Base-by-base conservation (phyloP, 352 stramenopile species). In the Globisporangium takayamanum region DNA sequence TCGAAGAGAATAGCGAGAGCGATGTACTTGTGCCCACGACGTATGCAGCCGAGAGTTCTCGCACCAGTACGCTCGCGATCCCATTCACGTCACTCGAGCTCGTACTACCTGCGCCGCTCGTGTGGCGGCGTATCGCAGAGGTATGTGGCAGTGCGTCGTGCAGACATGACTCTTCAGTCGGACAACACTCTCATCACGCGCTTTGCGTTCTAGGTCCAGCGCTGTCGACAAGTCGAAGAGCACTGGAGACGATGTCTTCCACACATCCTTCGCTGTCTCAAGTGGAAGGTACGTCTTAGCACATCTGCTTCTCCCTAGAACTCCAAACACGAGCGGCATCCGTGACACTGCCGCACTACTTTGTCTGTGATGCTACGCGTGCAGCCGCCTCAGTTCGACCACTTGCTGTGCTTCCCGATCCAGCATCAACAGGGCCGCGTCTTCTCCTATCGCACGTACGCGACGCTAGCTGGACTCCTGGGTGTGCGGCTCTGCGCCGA, bases 371-470 rank as follows among this genome's bases (percentile, higher is more conserved):
- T 36, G 30, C 30, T 36, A 36, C 30, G 30, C 30, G 3, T 36
- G 30, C 30, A 36, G 30, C 30, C 30, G 7, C 30, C 4, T 36
- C 30, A 28, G 16, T 10, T 26, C 10, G 3, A 52, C 28, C 33
- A 63, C 4, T 42, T 78, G 6, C 5, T 74, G n/a, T 22, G 52
- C 3, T 69, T 79, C 14, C 70, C 68, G 1, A 65, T 78, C 47
- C 70, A 70, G 49, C 67, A 67, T 26, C 70, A 68, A 2, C 57
- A 71, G 28, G 70, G 62, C 6, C 55, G 69, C 0, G 66, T 74
- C 41, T 65, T 82, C 22, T 53, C 56, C 5, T 82, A 65, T 36
- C 61, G 70, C 5, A 69, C 70, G 0, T 82, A 74, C 47, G 66
- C 64, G 2, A 53, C 60, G 8, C 69, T 79, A 18, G 60, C 67